Evolutionary conservation across 768 basidiomycete species (phyloP), one percentile per base, ranked within the genome.

Genomic region (Inosperma sp.): DNA sequence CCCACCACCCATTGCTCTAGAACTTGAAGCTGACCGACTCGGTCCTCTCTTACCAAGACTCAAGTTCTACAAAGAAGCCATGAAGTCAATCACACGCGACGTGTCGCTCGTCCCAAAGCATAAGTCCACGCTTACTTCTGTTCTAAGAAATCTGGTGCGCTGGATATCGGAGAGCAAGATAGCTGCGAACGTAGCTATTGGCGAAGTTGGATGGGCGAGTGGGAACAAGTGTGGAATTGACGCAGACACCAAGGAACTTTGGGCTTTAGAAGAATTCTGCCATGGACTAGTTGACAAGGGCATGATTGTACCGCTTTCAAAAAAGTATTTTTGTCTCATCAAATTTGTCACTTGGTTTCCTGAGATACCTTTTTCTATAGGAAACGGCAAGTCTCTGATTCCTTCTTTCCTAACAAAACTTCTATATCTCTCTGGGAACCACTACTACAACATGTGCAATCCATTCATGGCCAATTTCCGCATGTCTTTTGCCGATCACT

Each of bases 111-210:
- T 70, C 21, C 62, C 73, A 2, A 72, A 72, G 31, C 71, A 78
- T 54, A 78, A 81, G 39, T 64, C 70, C 5, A 76, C 81, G 13
- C 71, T 86, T 12, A 64, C 74, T 5, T 59, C 68, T 4, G 60
- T 78, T 12, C 66, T 83, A 39, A 78, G 80, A 52, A 83, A 84
- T 35, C 63, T 89, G 16, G 90, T 93, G 60, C 72, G 84, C 13
- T 93, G 88, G 88, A 76, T 92, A 25, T 72, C 83, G 3, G 89
- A 94, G 68, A 80, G 80, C 19, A 78, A 76, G 60, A 76, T 87
- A 19, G 77, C 81, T 17, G 79, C 82, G 22, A 77, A 79, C 47
- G 65, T 78, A 9, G 67, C 68, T 1, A 56, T 68, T n/a, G 74
- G 76, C 53, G 70, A 69, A 26, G 61, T 78, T 29, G 76, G 69